Conservation (phyloP, 78 protist species). For the Bodo saltans region DNA sequence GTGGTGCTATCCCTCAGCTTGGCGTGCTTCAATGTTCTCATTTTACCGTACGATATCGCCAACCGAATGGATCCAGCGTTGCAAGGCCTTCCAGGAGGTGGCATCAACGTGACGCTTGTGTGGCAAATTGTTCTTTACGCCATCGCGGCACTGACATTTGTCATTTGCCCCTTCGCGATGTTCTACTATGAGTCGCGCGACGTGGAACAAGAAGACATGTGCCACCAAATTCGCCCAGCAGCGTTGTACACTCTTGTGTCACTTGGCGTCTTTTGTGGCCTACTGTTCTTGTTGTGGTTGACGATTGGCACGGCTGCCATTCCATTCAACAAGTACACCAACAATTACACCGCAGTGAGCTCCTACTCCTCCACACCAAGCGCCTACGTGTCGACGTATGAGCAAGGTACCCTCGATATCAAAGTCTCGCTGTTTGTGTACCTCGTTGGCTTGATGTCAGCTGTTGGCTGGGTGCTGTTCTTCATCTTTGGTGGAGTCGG, state of each 20-base stretch:
- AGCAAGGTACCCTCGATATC: slow-evolving; percentile 22
- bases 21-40: slow-evolving; percentile 6
- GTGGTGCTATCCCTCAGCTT: slow-evolving; percentile 23
- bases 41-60: slow-evolving; percentile 30
- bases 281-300: not conserved
- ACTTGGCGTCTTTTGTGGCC: slow-evolving; percentile 16
- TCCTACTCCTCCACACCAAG: not conserved
- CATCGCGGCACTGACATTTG: slow-evolving; percentile 27
- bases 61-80: not conserved
- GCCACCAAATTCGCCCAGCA: slow-evolving; percentile 39
- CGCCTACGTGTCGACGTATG: not conserved
- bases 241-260: slow-evolving; percentile 41
- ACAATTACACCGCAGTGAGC: not conserved
- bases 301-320: slow-evolving; percentile 40
- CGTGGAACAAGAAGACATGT: slow-evolving; percentile 41
- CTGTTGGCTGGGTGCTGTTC: slow-evolving; percentile 70
- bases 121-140: slow-evolving; percentile 11
- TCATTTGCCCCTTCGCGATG: slow-evolving; percentile 74
- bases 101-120: not conserved
- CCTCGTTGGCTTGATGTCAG: slow-evolving; percentile 55
- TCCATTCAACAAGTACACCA: not conserved
- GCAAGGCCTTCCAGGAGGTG: slow-evolving; percentile 4
- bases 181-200: slow-evolving; percentile 79
- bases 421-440: slow-evolving; percentile 58
- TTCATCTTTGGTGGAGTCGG: slow-evolving; percentile 80